These are phyloP conservation scores for Nadsonia starkeyi-henricii DNA, from an alignment of 1,139 yeast species.

Conservation along the genomic window DNA sequence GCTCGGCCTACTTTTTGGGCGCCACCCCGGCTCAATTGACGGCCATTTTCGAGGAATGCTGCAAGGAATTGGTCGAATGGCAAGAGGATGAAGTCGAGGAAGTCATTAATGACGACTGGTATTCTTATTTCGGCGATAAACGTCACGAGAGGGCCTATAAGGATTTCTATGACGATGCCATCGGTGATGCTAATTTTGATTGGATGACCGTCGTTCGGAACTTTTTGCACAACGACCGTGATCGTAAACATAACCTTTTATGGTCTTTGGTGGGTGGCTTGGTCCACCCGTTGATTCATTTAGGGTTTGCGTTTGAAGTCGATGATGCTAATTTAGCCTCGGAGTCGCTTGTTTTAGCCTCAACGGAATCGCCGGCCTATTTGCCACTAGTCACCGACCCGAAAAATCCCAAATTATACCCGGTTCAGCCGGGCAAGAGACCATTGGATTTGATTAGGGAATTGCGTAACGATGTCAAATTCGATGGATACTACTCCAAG, in stretches of 20 bases:
- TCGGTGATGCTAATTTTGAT: constrained; percentile 17
- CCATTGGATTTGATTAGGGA: constrained; percentile 11
- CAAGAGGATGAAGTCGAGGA: constrained; percentile 21
- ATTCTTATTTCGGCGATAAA: constrained; percentile 16
- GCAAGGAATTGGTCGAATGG: constrained; percentile 16
- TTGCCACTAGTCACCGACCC: not conserved
- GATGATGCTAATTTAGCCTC: constrained; percentile 19
- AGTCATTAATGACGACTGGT: constrained; percentile 22
- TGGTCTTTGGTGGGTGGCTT: constrained; percentile 17
- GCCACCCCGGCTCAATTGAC: constrained; percentile 14
- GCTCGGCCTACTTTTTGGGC: constrained; percentile 11
- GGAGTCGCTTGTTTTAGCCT: constrained; percentile 18
- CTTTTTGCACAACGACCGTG: constrained; percentile 8
- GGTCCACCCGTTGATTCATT: constrained; percentile 22
- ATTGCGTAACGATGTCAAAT: constrained; percentile 12
- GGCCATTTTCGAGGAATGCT: constrained; percentile 15
- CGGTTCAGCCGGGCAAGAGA: constrained; percentile 1
- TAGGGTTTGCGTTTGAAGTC: constrained; percentile 23
- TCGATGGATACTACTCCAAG: constrained; percentile 10
- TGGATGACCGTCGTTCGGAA: constrained; percentile 16
- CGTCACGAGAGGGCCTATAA: constrained; percentile 20
- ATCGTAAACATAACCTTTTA: constrained; percentile 10
- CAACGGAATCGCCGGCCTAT: constrained; percentile 4
- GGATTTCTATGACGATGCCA: constrained; percentile 20
- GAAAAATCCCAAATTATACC: not conserved